These are phyloP conservation scores for Ceriops tagal DNA, from an alignment of 345 rosid genomes.

Conservation along the genomic window DNA sequence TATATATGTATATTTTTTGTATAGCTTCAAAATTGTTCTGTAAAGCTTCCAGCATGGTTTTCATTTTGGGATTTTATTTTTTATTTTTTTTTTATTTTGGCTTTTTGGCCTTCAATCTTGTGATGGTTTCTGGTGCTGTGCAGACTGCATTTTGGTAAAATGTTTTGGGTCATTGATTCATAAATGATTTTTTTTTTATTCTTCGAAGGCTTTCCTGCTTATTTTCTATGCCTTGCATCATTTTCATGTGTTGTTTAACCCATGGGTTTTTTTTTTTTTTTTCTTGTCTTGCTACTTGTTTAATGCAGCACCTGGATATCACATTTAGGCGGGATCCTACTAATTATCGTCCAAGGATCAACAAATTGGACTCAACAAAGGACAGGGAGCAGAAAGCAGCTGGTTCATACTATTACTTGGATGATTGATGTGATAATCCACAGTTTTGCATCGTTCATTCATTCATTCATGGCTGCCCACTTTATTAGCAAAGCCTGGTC, in stretches of 20 bases:
- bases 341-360: constrained; percentile 89
- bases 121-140: too few relatives aligned
- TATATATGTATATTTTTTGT: too few relatives aligned
- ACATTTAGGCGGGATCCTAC: constrained; percentile 96
- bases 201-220: not conserved
- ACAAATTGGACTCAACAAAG: constrained; percentile 89
- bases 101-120: not conserved
- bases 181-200: not conserved
- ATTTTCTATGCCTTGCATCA: not conserved
- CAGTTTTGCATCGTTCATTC: constrained; percentile 6
- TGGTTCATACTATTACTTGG: constrained; percentile 89
- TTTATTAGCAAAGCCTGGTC: not conserved
- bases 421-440: constrained; percentile 38
- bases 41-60: not conserved
- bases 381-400: constrained; percentile 97
- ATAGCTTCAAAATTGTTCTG: not conserved
- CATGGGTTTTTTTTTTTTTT: not conserved
- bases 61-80: not conserved
- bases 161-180: not conserved
- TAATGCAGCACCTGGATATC: constrained; percentile 77
- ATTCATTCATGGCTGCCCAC: not conserved
- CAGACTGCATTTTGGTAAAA: not conserved
- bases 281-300: not conserved
- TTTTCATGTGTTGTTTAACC: not conserved
- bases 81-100: not conserved